Percentiles rank a stretch among this genome's conserved stretches.
Evolutionary conservation across 371 early-diverging fungal genomes (phyloP).

Genomic region (Mortierella polycephala): DNA sequence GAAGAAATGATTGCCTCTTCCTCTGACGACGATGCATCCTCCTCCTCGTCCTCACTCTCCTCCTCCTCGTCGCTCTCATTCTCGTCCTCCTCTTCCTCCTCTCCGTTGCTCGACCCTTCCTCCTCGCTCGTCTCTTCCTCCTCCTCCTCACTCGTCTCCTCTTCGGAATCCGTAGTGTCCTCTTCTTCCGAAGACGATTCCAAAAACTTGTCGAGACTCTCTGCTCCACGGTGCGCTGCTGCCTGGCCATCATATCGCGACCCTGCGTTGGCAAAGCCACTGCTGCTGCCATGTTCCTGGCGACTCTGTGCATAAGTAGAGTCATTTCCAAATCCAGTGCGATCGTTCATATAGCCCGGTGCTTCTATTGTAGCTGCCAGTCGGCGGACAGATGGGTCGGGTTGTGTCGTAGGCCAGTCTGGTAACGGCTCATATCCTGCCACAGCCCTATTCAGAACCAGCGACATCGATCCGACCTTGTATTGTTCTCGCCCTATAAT

Average conservation of each 20-base stretch:
- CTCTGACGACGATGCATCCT: slow-evolving; percentile 48
- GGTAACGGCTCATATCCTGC: slow-evolving; percentile 85
- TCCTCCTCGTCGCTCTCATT: slow-evolving; percentile 24
- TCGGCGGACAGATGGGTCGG: slow-evolving; percentile 75
- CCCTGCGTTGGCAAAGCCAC: slow-evolving; percentile 7
- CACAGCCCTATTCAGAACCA: slow-evolving; percentile 76
- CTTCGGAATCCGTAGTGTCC: slow-evolving; percentile 29
- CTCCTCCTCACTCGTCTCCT: slow-evolving; percentile 34
- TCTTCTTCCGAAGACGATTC: slow-evolving; percentile 52
- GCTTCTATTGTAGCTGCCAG: slow-evolving; percentile 62
- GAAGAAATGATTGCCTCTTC: slow-evolving; percentile 31
- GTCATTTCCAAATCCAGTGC: slow-evolving; percentile 68
- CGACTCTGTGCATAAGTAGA: slow-evolving; percentile 37
- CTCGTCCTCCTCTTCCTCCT: slow-evolving; percentile 33
- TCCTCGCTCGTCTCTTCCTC: slow-evolving; percentile 42
- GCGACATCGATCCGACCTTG: slow-evolving; percentile 85
- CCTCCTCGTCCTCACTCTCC: slow-evolving; percentile 41
- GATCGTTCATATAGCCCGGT: slow-evolving; percentile 58
- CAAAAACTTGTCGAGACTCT: slow-evolving; percentile 44
- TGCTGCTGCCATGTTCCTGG: slow-evolving; percentile 46
- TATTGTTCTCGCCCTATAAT: slow-evolving; percentile 67
- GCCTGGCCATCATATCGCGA: slow-evolving; percentile 40
- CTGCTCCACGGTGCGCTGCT: slow-evolving; percentile 30
- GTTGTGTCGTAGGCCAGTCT: slow-evolving; percentile 81
- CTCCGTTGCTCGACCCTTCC: slow-evolving; percentile 33